phyloP scores from a whole-genome alignment of 2,329 filamentous ascomycete genomes.

The Lithohypha guttulata region DNA sequence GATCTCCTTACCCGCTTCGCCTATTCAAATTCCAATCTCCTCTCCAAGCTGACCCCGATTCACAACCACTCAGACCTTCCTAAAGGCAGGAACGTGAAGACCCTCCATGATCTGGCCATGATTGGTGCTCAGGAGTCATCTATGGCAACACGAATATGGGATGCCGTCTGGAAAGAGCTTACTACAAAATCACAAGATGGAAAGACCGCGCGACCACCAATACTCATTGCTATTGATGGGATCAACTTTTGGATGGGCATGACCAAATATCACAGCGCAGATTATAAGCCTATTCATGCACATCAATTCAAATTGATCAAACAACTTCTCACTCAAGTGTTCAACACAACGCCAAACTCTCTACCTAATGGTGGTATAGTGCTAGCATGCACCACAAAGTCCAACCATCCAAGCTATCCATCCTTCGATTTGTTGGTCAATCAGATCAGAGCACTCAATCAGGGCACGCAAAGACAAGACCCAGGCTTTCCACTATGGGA shows the following conservation, averaged over 20 bases:
- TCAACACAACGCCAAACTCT: conserved; percentile 41
- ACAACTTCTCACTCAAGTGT: conserved; percentile 63
- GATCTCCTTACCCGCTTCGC: conserved; percentile 62
- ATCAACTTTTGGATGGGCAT: conserved; percentile 70
- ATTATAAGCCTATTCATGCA: conserved; percentile 67
- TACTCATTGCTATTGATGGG: conserved; percentile 70
- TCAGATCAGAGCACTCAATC: conserved; percentile 36
- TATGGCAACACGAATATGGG: conserved; percentile 67
- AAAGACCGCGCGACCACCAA: conserved; percentile 41
- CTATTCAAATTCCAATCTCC: conserved; percentile 58
- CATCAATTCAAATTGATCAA: conserved; percentile 70
- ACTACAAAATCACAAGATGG: conserved; percentile 37
- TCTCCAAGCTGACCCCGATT: conserved; percentile 44
- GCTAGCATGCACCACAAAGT: conserved; percentile 61
- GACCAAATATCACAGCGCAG: conserved; percentile 62
- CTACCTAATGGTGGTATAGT: conserved; percentile 67
- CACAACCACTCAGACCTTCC: conserved; percentile 42
- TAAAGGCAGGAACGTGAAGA: conserved; percentile 46
- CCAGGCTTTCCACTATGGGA: conserved; percentile 38
- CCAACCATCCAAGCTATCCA: conserved; percentile 54
- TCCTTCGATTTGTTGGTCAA: conserved; percentile 59
- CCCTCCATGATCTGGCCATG: conserved; percentile 57
- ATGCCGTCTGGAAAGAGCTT: conserved; percentile 73
- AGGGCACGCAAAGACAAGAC: conserved; percentile 24
- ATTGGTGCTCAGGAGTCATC: conserved; percentile 64